phyloP scores from a whole-genome alignment of 176 grass and related monocot species.

The Raddia guianensis region DNA sequence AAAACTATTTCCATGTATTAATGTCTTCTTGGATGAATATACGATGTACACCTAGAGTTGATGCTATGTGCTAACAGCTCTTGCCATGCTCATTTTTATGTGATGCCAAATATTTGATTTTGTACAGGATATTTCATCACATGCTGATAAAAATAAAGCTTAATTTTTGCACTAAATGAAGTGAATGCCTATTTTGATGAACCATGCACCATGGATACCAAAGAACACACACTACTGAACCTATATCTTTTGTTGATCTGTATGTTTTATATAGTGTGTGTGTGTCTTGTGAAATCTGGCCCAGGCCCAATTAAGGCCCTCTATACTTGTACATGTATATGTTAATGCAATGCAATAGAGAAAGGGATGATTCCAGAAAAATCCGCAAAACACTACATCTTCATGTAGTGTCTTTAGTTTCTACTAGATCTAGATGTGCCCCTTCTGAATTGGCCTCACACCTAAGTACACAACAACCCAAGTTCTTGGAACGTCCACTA shows the following conservation, averaged over 20 bases:
- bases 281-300: too few relatives aligned
- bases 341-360: too few relatives aligned
- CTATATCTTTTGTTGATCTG: not conserved
- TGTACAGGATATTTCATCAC: constrained; percentile 11
- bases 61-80: not conserved
- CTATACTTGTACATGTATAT: too few relatives aligned
- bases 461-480: not conserved
- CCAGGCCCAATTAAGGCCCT: too few relatives aligned
- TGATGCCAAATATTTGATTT: not conserved
- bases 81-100: not conserved
- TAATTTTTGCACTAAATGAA: not conserved
- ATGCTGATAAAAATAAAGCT: not conserved
- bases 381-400: not conserved
- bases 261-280: too few relatives aligned
- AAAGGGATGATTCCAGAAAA: too few relatives aligned
- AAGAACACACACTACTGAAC: not conserved
- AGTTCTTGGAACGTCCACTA: not conserved
- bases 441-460: not conserved
- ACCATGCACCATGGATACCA: not conserved
- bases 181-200: not conserved
- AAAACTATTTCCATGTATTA: constrained; percentile 14
- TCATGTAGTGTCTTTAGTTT: not conserved
- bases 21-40: not conserved
- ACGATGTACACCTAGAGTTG: not conserved
- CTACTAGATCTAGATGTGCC: constrained; percentile 4